Evolutionary conservation across 768 basidiomycete genomes (phyloP).

Genomic region (Calocybe indica): DNA sequence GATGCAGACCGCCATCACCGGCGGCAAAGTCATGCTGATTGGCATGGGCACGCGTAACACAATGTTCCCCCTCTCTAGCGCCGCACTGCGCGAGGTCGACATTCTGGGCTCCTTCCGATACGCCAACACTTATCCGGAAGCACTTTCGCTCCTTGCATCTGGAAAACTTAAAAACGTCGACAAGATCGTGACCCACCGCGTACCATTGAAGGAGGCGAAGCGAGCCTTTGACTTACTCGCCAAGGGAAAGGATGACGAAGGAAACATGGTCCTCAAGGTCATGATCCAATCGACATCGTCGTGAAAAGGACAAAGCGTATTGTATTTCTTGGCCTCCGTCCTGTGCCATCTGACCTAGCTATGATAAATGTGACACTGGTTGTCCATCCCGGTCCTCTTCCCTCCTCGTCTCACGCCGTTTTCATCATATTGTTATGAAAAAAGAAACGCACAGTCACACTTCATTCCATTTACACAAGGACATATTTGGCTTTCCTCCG

Average conservation of each 20-base stretch:
- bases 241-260: conserved; percentile 71
- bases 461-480: no score
- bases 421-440: no score
- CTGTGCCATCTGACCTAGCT: no score
- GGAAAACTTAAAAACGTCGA: conserved; percentile 60
- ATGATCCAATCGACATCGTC: conserved; percentile 52
- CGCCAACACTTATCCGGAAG: conserved; percentile 86
- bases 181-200: conserved; percentile 77
- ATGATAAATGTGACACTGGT: no score
- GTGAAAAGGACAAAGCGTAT: neutral
- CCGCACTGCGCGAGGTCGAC: conserved; percentile 87
- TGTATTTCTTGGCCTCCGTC: neutral
- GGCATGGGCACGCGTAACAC: conserved; percentile 92
- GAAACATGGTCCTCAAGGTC: conserved; percentile 84
- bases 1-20: conserved; percentile 68
- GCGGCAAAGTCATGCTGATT: conserved; percentile 88
- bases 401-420: no score
- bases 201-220: conserved; percentile 55
- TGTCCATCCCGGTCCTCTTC: no score
- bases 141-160: conserved; percentile 66
- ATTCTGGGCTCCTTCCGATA: conserved; percentile 90
- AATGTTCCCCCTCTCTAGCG: conserved; percentile 75
- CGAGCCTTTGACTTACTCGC: conserved; percentile 80
- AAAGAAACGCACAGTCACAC: no score
- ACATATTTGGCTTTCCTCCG: no score